Percentiles rank a stretch among this genome's conserved stretches.
These are phyloP conservation scores for Gymnopilus junonius DNA, from an alignment of 768 basidiomycete genomes.

Conservation along the genomic window DNA sequence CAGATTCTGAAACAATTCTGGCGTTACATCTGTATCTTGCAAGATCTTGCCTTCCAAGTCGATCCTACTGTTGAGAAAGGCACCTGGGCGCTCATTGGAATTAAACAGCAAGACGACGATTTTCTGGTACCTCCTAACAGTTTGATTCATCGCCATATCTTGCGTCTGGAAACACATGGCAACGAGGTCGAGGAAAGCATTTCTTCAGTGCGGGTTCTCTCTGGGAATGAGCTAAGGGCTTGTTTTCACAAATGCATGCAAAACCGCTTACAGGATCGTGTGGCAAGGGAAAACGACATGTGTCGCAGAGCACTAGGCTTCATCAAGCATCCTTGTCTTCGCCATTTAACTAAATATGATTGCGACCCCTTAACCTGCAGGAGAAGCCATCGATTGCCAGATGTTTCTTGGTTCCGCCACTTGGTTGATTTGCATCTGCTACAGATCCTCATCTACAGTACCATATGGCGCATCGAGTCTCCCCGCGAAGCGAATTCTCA, in stretches of 20 bases:
- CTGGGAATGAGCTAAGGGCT: not conserved
- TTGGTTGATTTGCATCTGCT: constrained; percentile 50
- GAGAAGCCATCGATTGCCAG: constrained; percentile 36
- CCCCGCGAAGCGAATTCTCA: constrained; percentile 12
- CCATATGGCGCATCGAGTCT: constrained; percentile 24
- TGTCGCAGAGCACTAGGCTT: constrained; percentile 5
- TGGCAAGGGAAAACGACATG: constrained; percentile 13
- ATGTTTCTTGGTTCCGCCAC: constrained; percentile 41
- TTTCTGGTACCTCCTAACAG: constrained; percentile 31
- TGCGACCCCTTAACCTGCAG: constrained; percentile 41
- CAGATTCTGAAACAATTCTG: constrained; percentile 37
- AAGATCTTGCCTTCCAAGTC: constrained; percentile 27
- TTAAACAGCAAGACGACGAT: constrained; percentile 32
- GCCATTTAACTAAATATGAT: constrained; percentile 27
- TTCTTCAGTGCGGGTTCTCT: not conserved
- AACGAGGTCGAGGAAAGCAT: not conserved
- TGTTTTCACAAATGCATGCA: constrained; percentile 7
- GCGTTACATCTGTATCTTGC: constrained; percentile 36
- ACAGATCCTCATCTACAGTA: constrained; percentile 52
- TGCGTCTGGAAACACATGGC: not conserved
- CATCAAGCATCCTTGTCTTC: constrained; percentile 21
- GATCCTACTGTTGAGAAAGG: constrained; percentile 27
- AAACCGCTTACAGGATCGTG: constrained; percentile 15
- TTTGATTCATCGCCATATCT: constrained; percentile 27
- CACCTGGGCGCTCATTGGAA: constrained; percentile 39